phyloP scores from a whole-genome alignment of 495 filamentous ascomycete species.

The Hyaloscypha hepaticicola region DNA sequence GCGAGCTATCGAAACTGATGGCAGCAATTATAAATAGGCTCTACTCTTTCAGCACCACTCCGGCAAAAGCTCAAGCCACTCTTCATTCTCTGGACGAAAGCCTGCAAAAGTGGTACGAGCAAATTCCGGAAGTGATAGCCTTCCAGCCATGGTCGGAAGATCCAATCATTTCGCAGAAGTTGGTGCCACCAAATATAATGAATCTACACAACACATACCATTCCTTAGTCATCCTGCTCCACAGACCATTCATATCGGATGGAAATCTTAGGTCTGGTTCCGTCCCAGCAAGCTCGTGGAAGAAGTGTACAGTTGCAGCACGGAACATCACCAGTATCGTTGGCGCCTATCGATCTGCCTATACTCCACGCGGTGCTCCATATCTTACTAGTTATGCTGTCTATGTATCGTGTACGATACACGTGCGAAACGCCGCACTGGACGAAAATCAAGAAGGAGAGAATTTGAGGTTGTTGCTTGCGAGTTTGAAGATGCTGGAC shows the following conservation, averaged over 20 bases:
- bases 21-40: background rate
- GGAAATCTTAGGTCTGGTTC: constrained; percentile 17
- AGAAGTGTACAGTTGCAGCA: background rate
- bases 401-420: constrained; percentile 39
- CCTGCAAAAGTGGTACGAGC: background rate
- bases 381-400: constrained; percentile 42
- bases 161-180: background rate
- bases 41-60: background rate
- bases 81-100: background rate
- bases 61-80: background rate
- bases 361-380: constrained; percentile 34
- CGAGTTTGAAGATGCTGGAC: background rate
- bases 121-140: background rate
- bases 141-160: background rate
- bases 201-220: constrained; percentile 20
- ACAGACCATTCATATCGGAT: constrained; percentile 28
- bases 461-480: background rate
- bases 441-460: background rate
- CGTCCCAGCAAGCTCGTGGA: constrained; percentile 13
- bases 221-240: constrained; percentile 26
- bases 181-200: background rate
- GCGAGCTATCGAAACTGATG: background rate
- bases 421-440: constrained; percentile 33
- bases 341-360: constrained; percentile 32
- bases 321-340: background rate